These are phyloP conservation scores for Biancaea sappan DNA, from an alignment of 306 rosid species.

Conservation along the genomic window DNA sequence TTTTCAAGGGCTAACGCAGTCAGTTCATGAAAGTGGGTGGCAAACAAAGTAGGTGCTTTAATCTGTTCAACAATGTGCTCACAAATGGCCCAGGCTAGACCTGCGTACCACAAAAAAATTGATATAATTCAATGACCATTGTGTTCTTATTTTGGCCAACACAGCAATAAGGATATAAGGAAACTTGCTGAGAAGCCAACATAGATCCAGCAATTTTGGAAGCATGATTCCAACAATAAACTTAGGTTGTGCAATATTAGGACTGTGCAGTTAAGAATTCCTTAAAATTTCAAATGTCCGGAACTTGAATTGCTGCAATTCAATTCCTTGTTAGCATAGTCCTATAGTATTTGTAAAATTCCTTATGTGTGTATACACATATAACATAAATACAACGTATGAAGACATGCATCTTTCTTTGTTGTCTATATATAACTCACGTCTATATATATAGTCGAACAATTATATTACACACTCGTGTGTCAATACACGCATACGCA, in stretches of 20 bases:
- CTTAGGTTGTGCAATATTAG: not conserved
- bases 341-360: not conserved
- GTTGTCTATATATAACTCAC: too few relatives aligned
- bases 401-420: too few relatives aligned
- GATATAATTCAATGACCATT: constrained; percentile 12
- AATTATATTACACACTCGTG: not conserved
- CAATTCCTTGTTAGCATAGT: not conserved
- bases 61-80: constrained; percentile 91
- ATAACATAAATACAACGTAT: too few relatives aligned
- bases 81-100: constrained; percentile 98
- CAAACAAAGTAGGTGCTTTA: constrained; percentile 90
- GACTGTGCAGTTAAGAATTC: not conserved
- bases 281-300: not conserved
- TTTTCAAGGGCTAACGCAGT: constrained; percentile 78
- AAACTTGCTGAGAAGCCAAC: not conserved
- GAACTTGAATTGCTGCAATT: not conserved
- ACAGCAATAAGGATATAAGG: not conserved
- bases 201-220: constrained; percentile 6
- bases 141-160: not conserved
- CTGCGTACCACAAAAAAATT: constrained; percentile 53
- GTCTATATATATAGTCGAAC: too few relatives aligned
- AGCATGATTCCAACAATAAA: constrained; percentile 14
- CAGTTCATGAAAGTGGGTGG: constrained; percentile 96
- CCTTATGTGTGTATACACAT: not conserved
- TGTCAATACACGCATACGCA: too few relatives aligned